Evolutionary conservation across 2,329 filamentous ascomycete genomes (phyloP).

Genomic region (Albophoma yamanashiensis): DNA sequence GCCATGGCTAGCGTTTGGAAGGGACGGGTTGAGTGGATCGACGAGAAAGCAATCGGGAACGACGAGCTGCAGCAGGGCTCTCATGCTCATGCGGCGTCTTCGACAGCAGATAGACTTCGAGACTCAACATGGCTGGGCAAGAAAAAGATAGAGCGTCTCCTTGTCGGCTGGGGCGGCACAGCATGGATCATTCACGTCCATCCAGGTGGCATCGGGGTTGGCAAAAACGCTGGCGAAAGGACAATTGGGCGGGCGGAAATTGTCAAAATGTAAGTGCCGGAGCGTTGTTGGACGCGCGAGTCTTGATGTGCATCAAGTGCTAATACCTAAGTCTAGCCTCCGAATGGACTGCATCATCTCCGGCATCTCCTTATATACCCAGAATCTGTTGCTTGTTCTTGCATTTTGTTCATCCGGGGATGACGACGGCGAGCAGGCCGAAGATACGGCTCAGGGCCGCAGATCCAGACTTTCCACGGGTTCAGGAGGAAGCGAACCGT

Average conservation of each 20-base stretch:
- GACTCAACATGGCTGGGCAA: slow-evolving; percentile 37
- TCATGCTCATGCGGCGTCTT: slow-evolving; percentile 25
- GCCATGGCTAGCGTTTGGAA: slow-evolving; percentile 97
- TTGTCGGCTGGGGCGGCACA: slow-evolving; percentile 92
- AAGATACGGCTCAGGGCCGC: slow-evolving; percentile 20
- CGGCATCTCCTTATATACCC: slow-evolving; percentile 92
- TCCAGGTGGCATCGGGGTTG: slow-evolving; percentile 56
- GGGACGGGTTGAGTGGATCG: slow-evolving; percentile 84
- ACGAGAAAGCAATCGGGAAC: slow-evolving; percentile 66
- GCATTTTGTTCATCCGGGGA: slow-evolving; percentile 74
- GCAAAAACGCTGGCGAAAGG: slow-evolving; percentile 57
- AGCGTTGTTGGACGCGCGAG: not conserved
- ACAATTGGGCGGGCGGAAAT: slow-evolving; percentile 78
- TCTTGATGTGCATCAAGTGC: not conserved
- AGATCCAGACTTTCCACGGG: slow-evolving; percentile 31
- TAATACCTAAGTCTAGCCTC: slow-evolving; percentile 41
- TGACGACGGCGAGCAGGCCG: slow-evolving; percentile 38
- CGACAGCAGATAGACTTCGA: slow-evolving; percentile 35
- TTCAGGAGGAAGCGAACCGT: slow-evolving; percentile 45
- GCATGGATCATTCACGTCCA: slow-evolving; percentile 94
- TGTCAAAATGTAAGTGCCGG: slow-evolving; percentile 67
- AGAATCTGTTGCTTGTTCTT: slow-evolving; percentile 80
- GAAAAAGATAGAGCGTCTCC: slow-evolving; percentile 58
- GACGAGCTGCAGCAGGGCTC: slow-evolving; percentile 45
- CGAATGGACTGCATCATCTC: slow-evolving; percentile 97